Base-by-base conservation (phyloP, 2,329 filamentous ascomycete species). In the Dactylellina haptotyla region DNA sequence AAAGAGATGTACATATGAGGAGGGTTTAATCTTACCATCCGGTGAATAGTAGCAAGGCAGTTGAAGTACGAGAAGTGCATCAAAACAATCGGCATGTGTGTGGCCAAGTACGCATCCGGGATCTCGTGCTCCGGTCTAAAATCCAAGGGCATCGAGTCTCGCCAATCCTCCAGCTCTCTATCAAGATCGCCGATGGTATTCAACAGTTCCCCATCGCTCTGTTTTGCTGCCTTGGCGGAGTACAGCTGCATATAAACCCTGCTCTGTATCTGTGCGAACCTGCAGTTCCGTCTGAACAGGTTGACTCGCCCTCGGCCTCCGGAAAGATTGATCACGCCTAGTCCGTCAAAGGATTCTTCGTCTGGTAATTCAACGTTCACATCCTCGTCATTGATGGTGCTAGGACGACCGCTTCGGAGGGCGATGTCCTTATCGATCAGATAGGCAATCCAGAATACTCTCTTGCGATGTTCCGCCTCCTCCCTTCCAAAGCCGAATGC, bases 71-170 rank as follows among this genome's bases (percentile, higher is more conserved):
- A 90, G 78, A 99, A 96, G 80, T 99, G 95, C 67, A 99, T 83
- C 80, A 97, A 92, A 73, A 97, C 93, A 58, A 99, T 88, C 76
- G 98, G 94, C 18, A 99, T 84, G 18, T 98, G 93, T 2, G 32
- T 46, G 9, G 61, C 53, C 30, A 41, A n/a, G 30, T 73, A 73
- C n/a, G 98, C 85, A 0, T 94, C 93, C 2, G 69, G 64, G 81
- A 99, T 98, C 81, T 97, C 93, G 80, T 97, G 89, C 81, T 98
- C 95, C 0, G 95, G 95, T n/a, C 95, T 88, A 82, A 97, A 98
- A 79, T 98, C 95, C 66, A 97, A 86, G 1, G 95, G 94, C 61
- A 99, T 98, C 57, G 86, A 88, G 79, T 98, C 93, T 83, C 98
- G 98, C 95, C 95, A 99, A 61, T 92, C 89, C 80, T 99, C 95